Conservation (phyloP, 352 stramenopile species). For the Globisporangium nagaii region DNA sequence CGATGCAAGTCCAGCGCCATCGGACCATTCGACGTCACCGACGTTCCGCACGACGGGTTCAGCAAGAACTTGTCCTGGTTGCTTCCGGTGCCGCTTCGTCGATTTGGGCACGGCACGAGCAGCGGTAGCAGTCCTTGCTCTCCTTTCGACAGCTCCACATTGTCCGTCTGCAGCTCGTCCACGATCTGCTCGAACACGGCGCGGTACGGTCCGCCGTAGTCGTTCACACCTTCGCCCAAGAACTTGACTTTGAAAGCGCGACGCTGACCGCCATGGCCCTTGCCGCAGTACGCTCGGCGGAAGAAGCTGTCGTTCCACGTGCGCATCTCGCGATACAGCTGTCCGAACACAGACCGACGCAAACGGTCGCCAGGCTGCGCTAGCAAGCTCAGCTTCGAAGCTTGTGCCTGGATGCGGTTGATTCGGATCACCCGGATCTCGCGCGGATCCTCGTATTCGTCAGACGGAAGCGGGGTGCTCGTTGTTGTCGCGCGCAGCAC, state of each 20-base stretch:
- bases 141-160: slow-evolving; percentile 79
- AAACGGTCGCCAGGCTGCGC: slow-evolving; percentile 86
- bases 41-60: slow-evolving; percentile 78
- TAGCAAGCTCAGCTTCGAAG: slow-evolving; percentile 82
- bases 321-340: slow-evolving; percentile 95
- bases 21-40: slow-evolving; percentile 72
- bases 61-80: slow-evolving; percentile 92
- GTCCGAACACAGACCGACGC: slow-evolving; percentile 94
- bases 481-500: slow-evolving; percentile 94
- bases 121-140: slow-evolving; percentile 85
- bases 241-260: slow-evolving; percentile 99
- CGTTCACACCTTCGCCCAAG: slow-evolving; percentile 97
- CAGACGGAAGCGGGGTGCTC: slow-evolving; percentile 94
- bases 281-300: slow-evolving; percentile 94
- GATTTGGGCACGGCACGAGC: slow-evolving; percentile 87
- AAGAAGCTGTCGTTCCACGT: slow-evolving; percentile 94
- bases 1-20: slow-evolving; percentile 92
- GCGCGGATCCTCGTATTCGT: slow-evolving; percentile 98
- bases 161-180: slow-evolving; percentile 92
- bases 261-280: slow-evolving; percentile 96
- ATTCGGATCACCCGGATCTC: slow-evolving; percentile 97
- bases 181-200: slow-evolving; percentile 97
- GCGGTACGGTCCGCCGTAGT: slow-evolving; percentile 98
- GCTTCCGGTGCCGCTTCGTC: slow-evolving; percentile 73
- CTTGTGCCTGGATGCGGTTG: slow-evolving; percentile 94